Evolutionary conservation across 352 stramenopile genomes (phyloP), one percentile per base, ranked within the genome.

Genomic region (Plasmopara halstedii): DNA sequence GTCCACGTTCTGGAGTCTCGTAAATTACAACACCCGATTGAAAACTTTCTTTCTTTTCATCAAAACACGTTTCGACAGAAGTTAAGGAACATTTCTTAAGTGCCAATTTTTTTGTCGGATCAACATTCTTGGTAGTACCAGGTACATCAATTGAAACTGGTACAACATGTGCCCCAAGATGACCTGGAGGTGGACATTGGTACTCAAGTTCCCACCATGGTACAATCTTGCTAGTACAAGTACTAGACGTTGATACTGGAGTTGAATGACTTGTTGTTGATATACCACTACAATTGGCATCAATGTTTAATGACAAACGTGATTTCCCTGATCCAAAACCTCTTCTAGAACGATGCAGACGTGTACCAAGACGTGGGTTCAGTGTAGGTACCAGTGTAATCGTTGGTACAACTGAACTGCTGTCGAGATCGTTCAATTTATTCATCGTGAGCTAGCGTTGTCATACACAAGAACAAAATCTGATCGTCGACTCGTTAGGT

Each of bases 201-300:
- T 83, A 83, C 50, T 83, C 70, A 33, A 79, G 48, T 32, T 80
- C 56, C 70, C 70, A 83, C 70, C 70, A 83, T 14, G 70, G 62
- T 21, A 72, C 52, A 15, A 50, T 45, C 6, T 67, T 50, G 14
- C 55, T 67, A 19, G 53, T 53, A 37, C 58, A 64, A 21, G 53
- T 63, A 36, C 58, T 64, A 36, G 53, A 67, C n/a, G 58, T 61
- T 2, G 53, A 67, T n/a, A 53, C 58, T 4, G 58, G 53, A 0
- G 58, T 67, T 10, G 54, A 63, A 19, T 67, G 44, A 32, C 34
- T 39, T 15, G 53, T 55, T 13, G 32, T 17, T 11, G 46, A 34
- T 20, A 40, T 13, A 3, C 3, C 32, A n/a, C 57, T 22, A 29
- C 48, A 49, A 11, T 73, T 58, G 40, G 45, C 37, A 34, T 73